Base-by-base conservation (phyloP, 495 filamentous ascomycete genomes). In the Xylaria grammica region DNA sequence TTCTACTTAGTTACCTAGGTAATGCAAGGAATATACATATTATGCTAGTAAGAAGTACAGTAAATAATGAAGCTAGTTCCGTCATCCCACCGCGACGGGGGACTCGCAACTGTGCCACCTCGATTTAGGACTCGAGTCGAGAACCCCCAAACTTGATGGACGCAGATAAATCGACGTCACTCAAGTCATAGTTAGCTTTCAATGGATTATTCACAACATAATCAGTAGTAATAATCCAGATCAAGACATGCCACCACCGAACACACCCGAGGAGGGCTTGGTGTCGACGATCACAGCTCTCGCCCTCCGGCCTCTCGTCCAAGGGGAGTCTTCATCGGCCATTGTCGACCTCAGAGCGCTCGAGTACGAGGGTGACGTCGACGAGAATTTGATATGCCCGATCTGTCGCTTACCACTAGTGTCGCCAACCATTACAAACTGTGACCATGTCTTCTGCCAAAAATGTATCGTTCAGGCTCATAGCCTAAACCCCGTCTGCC, bases 371-470 rank as follows among this genome's bases (percentile, higher is more conserved):
- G 82, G 80, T 22, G 71, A 77, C 32, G 85, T 89, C 63, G 92
- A 96, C 75, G 84, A 89, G 64, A 91, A 93, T 65, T 84, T 96
- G 19, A 85, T 92, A 75, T 97, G 92, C 66, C 85, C 91, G 9
- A 93, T 97, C 59, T 97, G 92, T 73, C 90, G 87, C 65, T 87
- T 86, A 29, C 86, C 92, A 13, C 90, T 93, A 56, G 78, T 92
- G 38, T 75, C 85, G 17, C 91, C 92, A 0, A 80, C 91, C n/a
- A 87, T 85, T 45, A 85, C 93, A 22, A 74, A 81, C 60, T 97
- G 92, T 71, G 90, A 79, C 45, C 79, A 82, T 51, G 79, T 79
- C 60, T 96, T 96, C 78, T 96, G 92, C 74, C 79, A 81, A 36
- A 82, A 81, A 49, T 97, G 92, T 69, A 79, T 95, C 63, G 78